Evolutionary conservation across 1,284 basidiomycete species (phyloP).

Genomic region (Trichosporon inkin): DNA sequence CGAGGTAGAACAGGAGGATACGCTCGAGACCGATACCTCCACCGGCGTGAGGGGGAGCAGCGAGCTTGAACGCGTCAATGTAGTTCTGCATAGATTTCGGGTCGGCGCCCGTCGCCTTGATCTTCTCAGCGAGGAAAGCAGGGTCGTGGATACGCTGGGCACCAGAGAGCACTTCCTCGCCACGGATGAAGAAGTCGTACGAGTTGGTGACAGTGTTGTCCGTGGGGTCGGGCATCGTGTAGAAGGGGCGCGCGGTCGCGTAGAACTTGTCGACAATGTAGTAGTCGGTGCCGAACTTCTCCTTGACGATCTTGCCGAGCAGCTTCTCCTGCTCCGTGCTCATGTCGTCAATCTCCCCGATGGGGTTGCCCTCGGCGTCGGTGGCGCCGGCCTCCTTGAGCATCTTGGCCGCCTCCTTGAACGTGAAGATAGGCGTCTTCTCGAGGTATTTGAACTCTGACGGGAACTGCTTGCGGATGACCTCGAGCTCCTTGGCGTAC

Average conservation of each 20-base stretch:
- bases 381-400: conserved; percentile 75
- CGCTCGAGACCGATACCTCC: conserved; percentile 75
- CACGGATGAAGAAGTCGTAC: conserved; percentile 99
- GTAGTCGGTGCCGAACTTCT: conserved; percentile 94
- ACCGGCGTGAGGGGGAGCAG: conserved; percentile 73
- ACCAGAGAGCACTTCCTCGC: conserved; percentile 95
- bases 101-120: conserved; percentile 68
- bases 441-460: conserved; percentile 83
- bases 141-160: conserved; percentile 97
- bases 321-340: conserved; percentile 72
- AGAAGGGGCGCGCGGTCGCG: conserved; percentile 75
- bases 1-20: conserved; percentile 87
- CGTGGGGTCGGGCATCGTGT: conserved; percentile 92
- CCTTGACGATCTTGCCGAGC: conserved; percentile 80
- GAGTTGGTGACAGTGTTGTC: conserved; percentile 92
- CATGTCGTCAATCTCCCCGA: conserved; percentile 76
- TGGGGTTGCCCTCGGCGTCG: conserved; percentile 52
- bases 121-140: conserved; percentile 71
- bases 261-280: conserved; percentile 98
- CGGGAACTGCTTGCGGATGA: conserved; percentile 81
- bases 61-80: conserved; percentile 89
- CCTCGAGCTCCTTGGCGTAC: conserved; percentile 73
- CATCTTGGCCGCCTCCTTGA: conserved; percentile 81
- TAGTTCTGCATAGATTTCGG: conserved; percentile 85
- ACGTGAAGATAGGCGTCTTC: conserved; percentile 74